Base-by-base conservation (phyloP, 1,139 yeast genomes). In the Meyerozyma sp. region DNA sequence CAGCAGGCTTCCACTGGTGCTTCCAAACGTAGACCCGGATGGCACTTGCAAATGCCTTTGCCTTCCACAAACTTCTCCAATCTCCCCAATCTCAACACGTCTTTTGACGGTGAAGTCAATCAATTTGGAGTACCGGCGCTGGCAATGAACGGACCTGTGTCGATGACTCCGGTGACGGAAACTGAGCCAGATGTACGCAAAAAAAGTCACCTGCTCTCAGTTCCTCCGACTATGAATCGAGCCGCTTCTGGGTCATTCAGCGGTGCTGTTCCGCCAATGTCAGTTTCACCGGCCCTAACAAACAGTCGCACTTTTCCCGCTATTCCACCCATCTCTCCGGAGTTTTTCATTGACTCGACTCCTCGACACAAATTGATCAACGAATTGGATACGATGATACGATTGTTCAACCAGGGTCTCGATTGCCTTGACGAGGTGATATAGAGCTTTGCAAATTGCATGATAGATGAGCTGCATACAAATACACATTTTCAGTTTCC, bases 121-220 rank as follows among this genome's bases (percentile, higher is more conserved):
- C 85, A 84, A 56, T 81, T 81, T 68, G 85, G 90, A 40, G 72
- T 81, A 50, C 75, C 82, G 1, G 65, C 77, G 10, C 76, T 71
- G 40, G 70, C 79, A 2, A 67, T 73, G 5, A 67, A 68, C 40
- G 57, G 73, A 20, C 79, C 84, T 11, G 65, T 83, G 53, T 75
- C 87, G 0, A 84, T 84, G 94, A 84, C 94, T 0, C 94, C 93
- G 0, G 81, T 84, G 2, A 74, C 86, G 1, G 94, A 84, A 53
- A 81, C 73, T 52, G 78, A 57, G 28, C 49, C 49, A 30, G 37
- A 34, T 11, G 25, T 18, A 9, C 25, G 37, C 13, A 21, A 34
- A 45, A 13, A 46, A 43, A 1, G 50, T 42, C 21, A 28, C 21
- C 32, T 16, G 40, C 25, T 34, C 6, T 34, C 37, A 10, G 9